Evolutionary conservation across 2,329 filamentous ascomycete genomes (phyloP).

Genomic region (Beauveria varroae): DNA sequence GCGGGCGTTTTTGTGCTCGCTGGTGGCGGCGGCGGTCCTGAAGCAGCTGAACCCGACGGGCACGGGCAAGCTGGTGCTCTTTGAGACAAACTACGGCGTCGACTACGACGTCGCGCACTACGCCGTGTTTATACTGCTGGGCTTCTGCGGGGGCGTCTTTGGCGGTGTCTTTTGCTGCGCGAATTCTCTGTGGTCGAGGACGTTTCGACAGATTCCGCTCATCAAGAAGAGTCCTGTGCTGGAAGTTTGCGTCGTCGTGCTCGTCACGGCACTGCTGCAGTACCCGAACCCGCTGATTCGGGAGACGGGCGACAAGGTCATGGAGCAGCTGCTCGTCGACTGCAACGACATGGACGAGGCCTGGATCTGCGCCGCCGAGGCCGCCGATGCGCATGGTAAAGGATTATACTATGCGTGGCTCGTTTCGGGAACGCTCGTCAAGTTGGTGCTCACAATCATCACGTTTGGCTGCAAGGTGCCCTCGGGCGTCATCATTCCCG

Average conservation of each 20-base stretch:
- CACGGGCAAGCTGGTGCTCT: conserved; percentile 90
- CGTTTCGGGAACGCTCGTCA: conserved; percentile 71
- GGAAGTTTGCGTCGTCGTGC: conserved; percentile 70
- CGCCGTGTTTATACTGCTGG: conserved; percentile 76
- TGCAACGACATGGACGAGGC: conserved; percentile 78
- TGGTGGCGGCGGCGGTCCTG: conserved; percentile 95
- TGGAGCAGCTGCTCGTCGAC: conserved; percentile 86
- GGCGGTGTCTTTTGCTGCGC: conserved; percentile 90
- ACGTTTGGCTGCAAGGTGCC: conserved; percentile 94
- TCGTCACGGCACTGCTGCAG: conserved; percentile 81
- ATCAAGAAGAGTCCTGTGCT: conserved; percentile 59
- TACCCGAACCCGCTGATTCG: conserved; percentile 97
- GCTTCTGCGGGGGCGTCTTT: conserved; percentile 82
- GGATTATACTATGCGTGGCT: conserved; percentile 76
- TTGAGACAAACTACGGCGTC: conserved; percentile 87
- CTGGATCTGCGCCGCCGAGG: conserved; percentile 84
- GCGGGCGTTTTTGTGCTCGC: conserved; percentile 98
- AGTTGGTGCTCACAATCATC: conserved; percentile 75
- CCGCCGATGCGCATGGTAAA: conserved; percentile 53
- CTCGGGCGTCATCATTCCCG: conserved; percentile 89
- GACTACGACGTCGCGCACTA: conserved; percentile 94
- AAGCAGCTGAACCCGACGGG: conserved; percentile 92
- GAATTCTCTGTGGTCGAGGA: conserved; percentile 84
- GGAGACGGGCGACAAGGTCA: conserved; percentile 81
- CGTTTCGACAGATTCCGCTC: conserved; percentile 53